phyloP scores from a whole-genome alignment of 192 early-diverging fungal species.

The Haplosporangium gracile region DNA sequence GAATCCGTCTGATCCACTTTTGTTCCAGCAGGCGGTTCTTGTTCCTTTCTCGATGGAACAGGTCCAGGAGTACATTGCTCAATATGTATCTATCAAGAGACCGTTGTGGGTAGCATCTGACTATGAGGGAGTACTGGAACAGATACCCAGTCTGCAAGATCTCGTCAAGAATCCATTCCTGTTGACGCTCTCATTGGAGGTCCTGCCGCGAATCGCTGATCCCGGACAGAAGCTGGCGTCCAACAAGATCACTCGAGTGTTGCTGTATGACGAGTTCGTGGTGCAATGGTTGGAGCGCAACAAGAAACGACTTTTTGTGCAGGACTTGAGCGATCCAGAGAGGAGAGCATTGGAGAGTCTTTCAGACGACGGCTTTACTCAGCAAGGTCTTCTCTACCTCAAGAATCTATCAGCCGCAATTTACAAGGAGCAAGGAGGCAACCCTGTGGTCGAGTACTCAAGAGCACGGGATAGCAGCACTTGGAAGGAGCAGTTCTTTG shows the following conservation, averaged over 20 bases:
- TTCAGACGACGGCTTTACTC: constrained; percentile 13
- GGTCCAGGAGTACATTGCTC: constrained; percentile 4
- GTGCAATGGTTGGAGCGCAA: constrained; percentile 17
- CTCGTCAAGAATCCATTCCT: constrained; percentile 32
- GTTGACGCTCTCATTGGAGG: constrained; percentile 26
- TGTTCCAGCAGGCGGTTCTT: constrained; percentile 33
- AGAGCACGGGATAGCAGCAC: background rate
- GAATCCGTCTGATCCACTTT: background rate
- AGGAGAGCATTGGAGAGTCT: constrained; percentile 9
- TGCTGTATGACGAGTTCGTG: constrained; percentile 30
- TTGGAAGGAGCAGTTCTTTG: constrained; percentile 18
- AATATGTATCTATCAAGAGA: constrained; percentile 23
- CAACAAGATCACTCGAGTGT: constrained; percentile 13
- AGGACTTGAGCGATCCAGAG: constrained; percentile 12
- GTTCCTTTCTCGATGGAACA: constrained; percentile 21
- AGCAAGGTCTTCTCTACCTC: constrained; percentile 12
- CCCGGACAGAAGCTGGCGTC: background rate
- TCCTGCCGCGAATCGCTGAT: constrained; percentile 18
- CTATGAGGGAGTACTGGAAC: constrained; percentile 18
- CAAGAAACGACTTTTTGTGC: background rate
- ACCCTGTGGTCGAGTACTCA: constrained; percentile 15
- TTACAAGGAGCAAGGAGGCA: constrained; percentile 19
- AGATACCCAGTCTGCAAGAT: constrained; percentile 24
- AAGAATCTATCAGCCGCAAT: constrained; percentile 19
- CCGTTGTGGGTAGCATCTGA: constrained; percentile 14